Conservation (phyloP, 2,329 filamentous ascomycete species). For the Epichloe aotearoae region DNA sequence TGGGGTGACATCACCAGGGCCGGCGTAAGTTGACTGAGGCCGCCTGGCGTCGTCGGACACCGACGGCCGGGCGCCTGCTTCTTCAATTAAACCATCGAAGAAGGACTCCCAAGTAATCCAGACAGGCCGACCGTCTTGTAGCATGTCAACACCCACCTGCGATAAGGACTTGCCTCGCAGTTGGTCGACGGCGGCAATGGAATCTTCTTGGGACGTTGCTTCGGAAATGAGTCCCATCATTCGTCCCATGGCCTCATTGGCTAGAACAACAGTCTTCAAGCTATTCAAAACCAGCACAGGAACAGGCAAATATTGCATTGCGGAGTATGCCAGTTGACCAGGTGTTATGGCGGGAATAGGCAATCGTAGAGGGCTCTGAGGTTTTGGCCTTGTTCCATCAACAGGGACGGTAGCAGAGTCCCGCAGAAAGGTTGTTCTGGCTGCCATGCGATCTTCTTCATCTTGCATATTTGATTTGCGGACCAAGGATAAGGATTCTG, state of each 20-base stretch:
- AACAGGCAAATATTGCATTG: constrained; percentile 61
- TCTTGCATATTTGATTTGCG: constrained; percentile 7
- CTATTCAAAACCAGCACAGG: constrained; percentile 56
- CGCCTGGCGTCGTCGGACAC: constrained; percentile 12
- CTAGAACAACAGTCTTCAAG: constrained; percentile 56
- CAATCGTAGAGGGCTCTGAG: constrained; percentile 25
- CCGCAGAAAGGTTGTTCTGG: constrained; percentile 22
- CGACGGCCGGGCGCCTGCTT: constrained; percentile 22
- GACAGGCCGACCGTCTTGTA: constrained; percentile 51
- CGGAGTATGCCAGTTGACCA: constrained; percentile 48
- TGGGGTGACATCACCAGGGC: constrained; percentile 25
- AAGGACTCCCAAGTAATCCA: constrained; percentile 48
- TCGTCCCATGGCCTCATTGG: constrained; percentile 63
- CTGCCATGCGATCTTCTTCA: constrained; percentile 13
- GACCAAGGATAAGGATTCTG: not conserved
- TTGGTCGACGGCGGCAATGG: constrained; percentile 38
- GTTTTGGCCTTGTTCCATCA: constrained; percentile 18
- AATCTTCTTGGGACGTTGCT: constrained; percentile 25
- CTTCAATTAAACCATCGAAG: constrained; percentile 37
- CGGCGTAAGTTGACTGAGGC: constrained; percentile 9
- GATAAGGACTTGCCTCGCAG: constrained; percentile 53
- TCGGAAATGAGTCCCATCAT: constrained; percentile 41
- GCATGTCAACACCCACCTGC: constrained; percentile 59
- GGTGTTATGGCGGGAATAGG: constrained; percentile 35
- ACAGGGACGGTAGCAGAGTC: constrained; percentile 13